Conservation (phyloP, 306 rosid species). For the Inga laurina region DNA sequence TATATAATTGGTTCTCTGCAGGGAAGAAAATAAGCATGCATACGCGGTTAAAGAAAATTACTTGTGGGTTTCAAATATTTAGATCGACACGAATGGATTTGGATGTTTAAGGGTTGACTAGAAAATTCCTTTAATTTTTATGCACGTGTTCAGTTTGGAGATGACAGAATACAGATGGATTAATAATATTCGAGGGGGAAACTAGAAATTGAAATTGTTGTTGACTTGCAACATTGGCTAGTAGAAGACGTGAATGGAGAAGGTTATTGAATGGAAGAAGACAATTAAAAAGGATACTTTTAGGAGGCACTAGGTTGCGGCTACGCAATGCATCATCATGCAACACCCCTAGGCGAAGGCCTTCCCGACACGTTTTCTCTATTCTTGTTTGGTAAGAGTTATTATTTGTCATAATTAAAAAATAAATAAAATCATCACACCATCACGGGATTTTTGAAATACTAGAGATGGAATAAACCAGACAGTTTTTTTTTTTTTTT, state of each 20-base stretch:
- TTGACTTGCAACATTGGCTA: neutral
- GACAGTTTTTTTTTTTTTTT: too few species aligned
- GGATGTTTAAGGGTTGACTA: neutral
- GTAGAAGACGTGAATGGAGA: neutral
- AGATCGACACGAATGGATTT: neutral
- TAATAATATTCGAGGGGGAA: neutral
- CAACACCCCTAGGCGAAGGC: neutral
- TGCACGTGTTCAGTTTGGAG: neutral
- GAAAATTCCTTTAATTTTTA: neutral
- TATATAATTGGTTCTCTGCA: too few species aligned
- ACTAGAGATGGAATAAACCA: neutral
- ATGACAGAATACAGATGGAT: neutral
- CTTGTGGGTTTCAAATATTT: neutral
- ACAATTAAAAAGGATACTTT: neutral
- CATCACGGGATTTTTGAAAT: neutral
- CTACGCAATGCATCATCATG: neutral
- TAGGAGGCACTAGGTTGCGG: neutral
- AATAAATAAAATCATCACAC: neutral
- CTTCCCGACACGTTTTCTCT: neutral
- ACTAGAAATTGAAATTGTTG: neutral
- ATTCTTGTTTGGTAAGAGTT: neutral
- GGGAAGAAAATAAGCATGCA: too few species aligned
- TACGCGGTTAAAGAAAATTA: too few species aligned
- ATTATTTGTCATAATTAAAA: neutral
- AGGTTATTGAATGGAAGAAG: neutral